Conservation (phyloP, 768 basidiomycete species). For the Rhizopogon roseolus region DNA sequence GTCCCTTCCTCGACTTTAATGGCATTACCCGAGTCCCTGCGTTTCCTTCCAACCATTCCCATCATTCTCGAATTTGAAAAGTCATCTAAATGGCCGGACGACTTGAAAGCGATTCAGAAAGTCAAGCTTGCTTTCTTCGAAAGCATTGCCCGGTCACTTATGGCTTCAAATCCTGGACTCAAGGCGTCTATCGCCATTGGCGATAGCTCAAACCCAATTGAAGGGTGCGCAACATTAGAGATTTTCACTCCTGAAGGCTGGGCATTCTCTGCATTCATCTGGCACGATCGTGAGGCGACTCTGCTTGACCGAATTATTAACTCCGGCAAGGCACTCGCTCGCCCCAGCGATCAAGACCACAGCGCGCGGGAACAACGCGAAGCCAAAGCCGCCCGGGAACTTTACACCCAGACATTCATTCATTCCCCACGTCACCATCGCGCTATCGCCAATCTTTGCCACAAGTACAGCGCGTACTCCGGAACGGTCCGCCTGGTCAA, state of each 20-base stretch:
- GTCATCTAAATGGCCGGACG: slow-evolving; percentile 92
- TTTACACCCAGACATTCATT: slow-evolving; percentile 69
- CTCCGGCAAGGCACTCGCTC: slow-evolving; percentile 25
- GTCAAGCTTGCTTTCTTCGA: slow-evolving; percentile 93
- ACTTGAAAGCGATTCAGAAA: slow-evolving; percentile 86
- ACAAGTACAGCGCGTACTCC: slow-evolving; percentile 74
- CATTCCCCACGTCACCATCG: slow-evolving; percentile 84
- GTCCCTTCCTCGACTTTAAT: slow-evolving; percentile 49
- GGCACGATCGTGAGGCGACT: slow-evolving; percentile 80
- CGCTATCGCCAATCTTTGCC: slow-evolving; percentile 72
- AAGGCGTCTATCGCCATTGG: slow-evolving; percentile 57
- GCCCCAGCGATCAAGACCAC: slow-evolving; percentile 11
- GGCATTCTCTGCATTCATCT: slow-evolving; percentile 81
- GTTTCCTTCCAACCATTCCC: slow-evolving; percentile 66
- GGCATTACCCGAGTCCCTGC: slow-evolving; percentile 52
- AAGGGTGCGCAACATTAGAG: slow-evolving; percentile 72
- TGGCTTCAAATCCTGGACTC: slow-evolving; percentile 45
- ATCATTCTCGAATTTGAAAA: slow-evolving; percentile 88
- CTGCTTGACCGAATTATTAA: slow-evolving; percentile 69
- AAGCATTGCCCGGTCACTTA: slow-evolving; percentile 64
- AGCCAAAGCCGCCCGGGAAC: slow-evolving; percentile 50
- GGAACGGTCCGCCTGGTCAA: slow-evolving; percentile 86
- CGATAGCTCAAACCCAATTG: slow-evolving; percentile 45
- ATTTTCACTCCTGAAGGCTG: slow-evolving; percentile 78
- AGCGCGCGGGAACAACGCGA: slow-evolving; percentile 43